phyloP scores from a whole-genome alignment of 495 filamentous ascomycete species.

The Aspergillus avenaceus region DNA sequence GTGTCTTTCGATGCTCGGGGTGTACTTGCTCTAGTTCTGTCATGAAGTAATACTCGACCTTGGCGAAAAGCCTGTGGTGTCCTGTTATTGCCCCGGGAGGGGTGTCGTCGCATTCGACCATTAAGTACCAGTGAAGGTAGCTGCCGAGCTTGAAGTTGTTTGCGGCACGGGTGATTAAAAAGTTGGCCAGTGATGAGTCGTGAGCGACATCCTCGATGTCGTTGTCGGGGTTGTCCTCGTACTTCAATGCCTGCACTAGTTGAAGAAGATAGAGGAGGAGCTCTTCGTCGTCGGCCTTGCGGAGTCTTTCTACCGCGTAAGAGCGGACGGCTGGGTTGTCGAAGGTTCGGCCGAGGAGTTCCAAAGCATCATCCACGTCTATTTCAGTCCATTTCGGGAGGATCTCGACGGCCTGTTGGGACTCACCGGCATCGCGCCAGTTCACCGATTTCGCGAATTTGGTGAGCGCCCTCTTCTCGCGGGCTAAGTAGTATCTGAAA shows the following conservation, averaged over 20 bases:
- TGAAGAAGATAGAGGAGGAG: slow-evolving; percentile 89
- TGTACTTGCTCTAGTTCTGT: slow-evolving; percentile 59
- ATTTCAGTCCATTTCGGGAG: slow-evolving; percentile 95
- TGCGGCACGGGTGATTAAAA: slow-evolving; percentile 81
- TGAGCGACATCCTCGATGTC: slow-evolving; percentile 59
- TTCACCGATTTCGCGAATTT: slow-evolving; percentile 97
- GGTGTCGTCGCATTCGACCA: slow-evolving; percentile 91
- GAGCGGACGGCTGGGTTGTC: slow-evolving; percentile 82
- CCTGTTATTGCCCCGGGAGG: slow-evolving; percentile 63
- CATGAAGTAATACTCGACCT: slow-evolving; percentile 96
- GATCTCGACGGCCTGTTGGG: slow-evolving; percentile 82
- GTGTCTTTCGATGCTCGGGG: slow-evolving; percentile 64
- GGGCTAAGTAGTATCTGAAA: slow-evolving; percentile 87
- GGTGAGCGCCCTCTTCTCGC: slow-evolving; percentile 89
- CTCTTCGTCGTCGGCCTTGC: slow-evolving; percentile 92
- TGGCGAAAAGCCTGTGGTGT: slow-evolving; percentile 79
- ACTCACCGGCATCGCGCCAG: slow-evolving; percentile 84
- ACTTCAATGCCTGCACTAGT: slow-evolving; percentile 94
- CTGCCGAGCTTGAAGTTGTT: slow-evolving; percentile 87
- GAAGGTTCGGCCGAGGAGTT: slow-evolving; percentile 87
- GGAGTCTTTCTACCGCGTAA: slow-evolving; percentile 87
- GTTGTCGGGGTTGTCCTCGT: slow-evolving; percentile 66
- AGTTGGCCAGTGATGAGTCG: slow-evolving; percentile 85
- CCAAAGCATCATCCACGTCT: slow-evolving; percentile 93
- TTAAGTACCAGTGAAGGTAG: slow-evolving; percentile 96